Evolutionary conservation across 2,329 filamentous ascomycete genomes (phyloP).

Genomic region (Arthrocladium fulminans): DNA sequence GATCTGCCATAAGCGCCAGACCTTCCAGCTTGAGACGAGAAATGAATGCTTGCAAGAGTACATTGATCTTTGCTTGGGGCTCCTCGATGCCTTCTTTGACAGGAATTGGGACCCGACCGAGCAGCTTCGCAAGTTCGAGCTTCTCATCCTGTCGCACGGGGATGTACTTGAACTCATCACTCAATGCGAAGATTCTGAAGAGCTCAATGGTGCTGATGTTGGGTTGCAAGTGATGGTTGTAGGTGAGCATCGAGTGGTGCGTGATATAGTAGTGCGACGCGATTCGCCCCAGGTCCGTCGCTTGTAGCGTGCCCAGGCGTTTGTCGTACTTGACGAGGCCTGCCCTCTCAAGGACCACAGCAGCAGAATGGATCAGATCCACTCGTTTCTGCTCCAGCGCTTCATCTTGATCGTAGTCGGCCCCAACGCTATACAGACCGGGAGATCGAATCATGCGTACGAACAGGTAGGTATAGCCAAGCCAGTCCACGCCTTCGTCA

Average conservation of each 20-base stretch:
- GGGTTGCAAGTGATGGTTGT: constrained; percentile 90
- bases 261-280: constrained; percentile 99
- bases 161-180: constrained; percentile 98
- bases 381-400: constrained; percentile 92
- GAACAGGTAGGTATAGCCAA: constrained; percentile 96
- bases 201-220: constrained; percentile 89
- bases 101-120: constrained; percentile 83
- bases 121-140: constrained; percentile 82
- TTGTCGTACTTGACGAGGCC: constrained; percentile 93
- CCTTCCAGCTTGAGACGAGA: constrained; percentile 90
- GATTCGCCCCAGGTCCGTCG: constrained; percentile 89
- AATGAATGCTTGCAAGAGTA: constrained; percentile 91
- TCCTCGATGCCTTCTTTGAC: constrained; percentile 98
- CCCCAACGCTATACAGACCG: constrained; percentile 86
- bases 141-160: constrained; percentile 97
- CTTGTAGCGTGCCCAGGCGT: constrained; percentile 76
- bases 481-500: constrained; percentile 97
- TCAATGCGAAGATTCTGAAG: constrained; percentile 91
- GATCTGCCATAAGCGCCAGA: constrained; percentile 90
- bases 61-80: constrained; percentile 95
- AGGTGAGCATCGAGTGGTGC: constrained; percentile 90
- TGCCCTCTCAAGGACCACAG: constrained; percentile 74
- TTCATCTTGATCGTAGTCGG: constrained; percentile 89
- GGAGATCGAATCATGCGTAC: constrained; percentile 95
- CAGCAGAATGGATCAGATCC: constrained; percentile 93